Evolutionary conservation across 495 filamentous ascomycete genomes (phyloP).

Genomic region (Talaromyces ruber): DNA sequence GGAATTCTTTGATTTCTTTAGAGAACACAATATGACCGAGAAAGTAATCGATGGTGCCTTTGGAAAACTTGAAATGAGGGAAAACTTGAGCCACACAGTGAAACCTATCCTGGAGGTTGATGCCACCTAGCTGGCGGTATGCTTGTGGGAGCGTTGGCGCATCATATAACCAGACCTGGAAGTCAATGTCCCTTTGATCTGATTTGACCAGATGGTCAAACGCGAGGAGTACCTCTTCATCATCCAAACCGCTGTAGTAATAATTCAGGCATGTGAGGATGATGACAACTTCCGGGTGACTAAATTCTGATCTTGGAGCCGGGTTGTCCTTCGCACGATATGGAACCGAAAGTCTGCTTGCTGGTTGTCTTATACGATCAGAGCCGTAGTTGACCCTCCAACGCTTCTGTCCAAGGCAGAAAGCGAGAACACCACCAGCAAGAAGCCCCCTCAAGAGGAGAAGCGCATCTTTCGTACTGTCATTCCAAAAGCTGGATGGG

Average conservation of each 20-base stretch:
- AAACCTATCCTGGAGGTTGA: slow-evolving; percentile 50
- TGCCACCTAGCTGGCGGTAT: slow-evolving; percentile 38
- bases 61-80: slow-evolving; percentile 41
- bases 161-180: slow-evolving; percentile 40
- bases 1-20: slow-evolving; percentile 49
- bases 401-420: slow-evolving; percentile 49
- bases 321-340: slow-evolving; percentile 64
- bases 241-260: slow-evolving; percentile 54
- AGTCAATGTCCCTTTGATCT: slow-evolving; percentile 48
- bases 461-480: slow-evolving; percentile 27
- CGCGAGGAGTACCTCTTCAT: slow-evolving; percentile 40
- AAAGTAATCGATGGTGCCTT: slow-evolving; percentile 53
- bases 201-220: slow-evolving; percentile 44
- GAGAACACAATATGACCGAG: slow-evolving; percentile 55
- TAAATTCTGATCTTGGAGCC: slow-evolving; percentile 56
- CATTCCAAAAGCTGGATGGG: slow-evolving; percentile 21
- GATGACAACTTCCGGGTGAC: slow-evolving; percentile 64
- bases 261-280: slow-evolving; percentile 57
- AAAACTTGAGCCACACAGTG: slow-evolving; percentile 36
- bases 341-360: slow-evolving; percentile 54
- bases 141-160: slow-evolving; percentile 21
- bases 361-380: slow-evolving; percentile 28
- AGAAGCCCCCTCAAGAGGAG: slow-evolving; percentile 55
- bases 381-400: slow-evolving; percentile 44
- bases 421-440: slow-evolving; percentile 44